Evolutionary conservation across 768 basidiomycete genomes (phyloP), one percentile per base, ranked within the genome.

Genomic region (Auricularia cornea): DNA sequence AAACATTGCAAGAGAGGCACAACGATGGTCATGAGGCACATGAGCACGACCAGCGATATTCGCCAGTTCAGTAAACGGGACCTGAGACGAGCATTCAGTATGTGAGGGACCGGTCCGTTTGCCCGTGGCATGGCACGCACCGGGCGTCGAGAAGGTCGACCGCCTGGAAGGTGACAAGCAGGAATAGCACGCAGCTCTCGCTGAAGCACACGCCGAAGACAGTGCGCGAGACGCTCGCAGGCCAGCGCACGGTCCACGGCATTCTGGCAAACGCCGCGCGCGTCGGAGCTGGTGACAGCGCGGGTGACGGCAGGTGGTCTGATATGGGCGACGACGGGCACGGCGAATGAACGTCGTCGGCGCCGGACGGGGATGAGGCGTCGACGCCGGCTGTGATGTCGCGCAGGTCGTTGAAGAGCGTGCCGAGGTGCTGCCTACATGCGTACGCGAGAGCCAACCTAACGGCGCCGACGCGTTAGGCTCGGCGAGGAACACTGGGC

Each of bases 151-250:
- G 77, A 1, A 85, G 51, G 44, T 79, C 76, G 57, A 84, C 60
- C 2, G 81, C 87, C 73, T 94, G 91, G n/a, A 83, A 80, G 73
- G 92, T 82, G 4, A 93, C 76, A 62, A 93, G 77, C 14, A 84
- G 66, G 68, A 92, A 92, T 64, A 93, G 75, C 68, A 83, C 81
- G 65, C 85, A 87, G 60, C 86, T 84, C 73, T 92, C 92, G 1
- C 87, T 81, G 71, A 92, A 90, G 68, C 85, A 87, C 33, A 84
- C 73, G 0, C 89, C 81, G 68, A 94, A 92, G 6, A 85, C 71
- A 1, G 75, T 77, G 51, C 86, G 76, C 0, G 90, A 79, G 0
- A 90, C 69, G 3, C 72, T 71, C 0, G 86, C 83, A 66, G 90
- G 88, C 52, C 82, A 73, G 18, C 69, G 44, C 59, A 66, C 66